phyloP scores from a whole-genome alignment of 257 asterid species.

The Plectranthus barbatus region DNA sequence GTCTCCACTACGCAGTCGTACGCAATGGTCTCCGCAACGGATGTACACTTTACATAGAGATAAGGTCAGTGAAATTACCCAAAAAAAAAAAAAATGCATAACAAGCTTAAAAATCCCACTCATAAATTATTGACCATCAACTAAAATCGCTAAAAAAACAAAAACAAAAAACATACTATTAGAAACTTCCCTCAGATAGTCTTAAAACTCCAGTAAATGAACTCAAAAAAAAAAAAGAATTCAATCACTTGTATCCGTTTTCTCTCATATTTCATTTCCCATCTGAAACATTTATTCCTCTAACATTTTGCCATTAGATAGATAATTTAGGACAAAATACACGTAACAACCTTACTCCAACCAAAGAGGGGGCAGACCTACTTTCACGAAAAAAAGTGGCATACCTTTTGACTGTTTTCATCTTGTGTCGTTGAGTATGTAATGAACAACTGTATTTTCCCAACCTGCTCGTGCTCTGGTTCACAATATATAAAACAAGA shows the following conservation, averaged over 20 bases:
- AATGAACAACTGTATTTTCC: conserved; percentile 65
- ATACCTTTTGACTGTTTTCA: conserved; percentile 69
- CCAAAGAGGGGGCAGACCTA: neutral
- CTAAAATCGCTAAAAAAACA: too few relatives aligned
- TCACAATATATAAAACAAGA: conserved; percentile 71
- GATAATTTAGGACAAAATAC: neutral
- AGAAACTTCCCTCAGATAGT: too few relatives aligned
- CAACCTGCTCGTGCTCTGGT: conserved; percentile 91
- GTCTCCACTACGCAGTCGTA: conserved; percentile 86
- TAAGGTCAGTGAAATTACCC: conserved; percentile 1
- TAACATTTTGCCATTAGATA: too few relatives aligned
- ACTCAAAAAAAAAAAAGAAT: neutral
- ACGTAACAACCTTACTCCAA: neutral
- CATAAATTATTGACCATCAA: neutral
- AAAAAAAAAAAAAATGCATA: neutral
- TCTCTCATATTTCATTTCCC: neutral
- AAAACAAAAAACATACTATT: too few relatives aligned
- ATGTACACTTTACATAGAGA: conserved; percentile 43
- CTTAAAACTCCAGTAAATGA: neutral
- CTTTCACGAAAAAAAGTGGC: neutral
- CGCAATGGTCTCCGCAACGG: conserved; percentile 89
- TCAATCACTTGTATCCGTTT: neutral
- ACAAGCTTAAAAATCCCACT: neutral
- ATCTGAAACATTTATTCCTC: neutral
- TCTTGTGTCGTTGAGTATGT: conserved; percentile 65